Percentiles rank a stretch among this genome's conserved stretches.
Evolutionary conservation across 23 red algal species (phyloP).

Genomic region (Gracilaria gracilis): DNA sequence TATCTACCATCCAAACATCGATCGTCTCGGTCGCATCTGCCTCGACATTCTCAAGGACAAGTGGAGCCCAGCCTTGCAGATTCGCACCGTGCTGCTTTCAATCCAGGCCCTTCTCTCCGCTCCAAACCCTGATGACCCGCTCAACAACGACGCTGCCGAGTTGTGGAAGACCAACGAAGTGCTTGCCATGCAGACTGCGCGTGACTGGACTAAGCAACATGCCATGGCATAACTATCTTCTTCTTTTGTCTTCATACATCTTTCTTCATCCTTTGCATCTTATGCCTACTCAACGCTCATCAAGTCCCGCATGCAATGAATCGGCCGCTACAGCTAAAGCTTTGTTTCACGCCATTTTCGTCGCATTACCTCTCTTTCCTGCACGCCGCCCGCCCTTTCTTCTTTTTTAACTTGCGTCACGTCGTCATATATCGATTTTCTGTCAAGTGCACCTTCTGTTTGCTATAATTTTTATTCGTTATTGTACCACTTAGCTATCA

Average conservation of each 20-base stretch:
- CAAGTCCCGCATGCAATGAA: neutral
- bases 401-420: too few relatives aligned
- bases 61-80: slow-evolving; percentile 96
- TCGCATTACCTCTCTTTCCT: neutral
- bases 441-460: neutral
- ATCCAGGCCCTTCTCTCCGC: slow-evolving; percentile 93
- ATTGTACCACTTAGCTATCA: slow-evolving; percentile 30
- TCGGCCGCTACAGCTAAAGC: slow-evolving; percentile 18
- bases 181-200: slow-evolving; percentile 83
- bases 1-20: slow-evolving; percentile 99
- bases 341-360: neutral
- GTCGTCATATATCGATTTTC: neutral
- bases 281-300: neutral
- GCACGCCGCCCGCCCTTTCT: neutral
- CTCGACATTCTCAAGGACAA: slow-evolving; percentile 99
- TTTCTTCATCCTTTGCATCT: neutral
- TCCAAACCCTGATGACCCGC: slow-evolving; percentile 95
- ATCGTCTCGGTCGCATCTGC: slow-evolving; percentile 94
- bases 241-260: neutral
- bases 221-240: slow-evolving; percentile 54
- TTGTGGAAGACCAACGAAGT: slow-evolving; percentile 94
- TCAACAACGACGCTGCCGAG: slow-evolving; percentile 98
- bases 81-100: slow-evolving; percentile 92
- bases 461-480: neutral
- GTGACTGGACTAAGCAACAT: slow-evolving; percentile 88